phyloP scores from a whole-genome alignment of 805 yeast species.

The Lipomyces starkeyi region DNA sequence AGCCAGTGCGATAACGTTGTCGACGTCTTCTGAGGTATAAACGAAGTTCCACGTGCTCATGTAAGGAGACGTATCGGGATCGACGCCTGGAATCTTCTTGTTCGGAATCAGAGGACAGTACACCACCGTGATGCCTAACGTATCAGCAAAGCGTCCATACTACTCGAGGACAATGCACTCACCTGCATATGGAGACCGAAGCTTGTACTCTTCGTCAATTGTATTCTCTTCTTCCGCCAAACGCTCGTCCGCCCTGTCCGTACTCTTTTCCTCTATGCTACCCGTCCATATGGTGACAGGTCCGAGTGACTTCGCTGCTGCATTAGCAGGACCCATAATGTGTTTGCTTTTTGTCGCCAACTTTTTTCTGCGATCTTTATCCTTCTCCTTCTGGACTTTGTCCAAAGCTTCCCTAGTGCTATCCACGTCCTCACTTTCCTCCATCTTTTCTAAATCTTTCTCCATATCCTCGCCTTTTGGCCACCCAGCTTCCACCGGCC shows the following conservation, averaged over 20 bases:
- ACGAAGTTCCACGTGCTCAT: slow-evolving; percentile 42
- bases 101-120: slow-evolving; percentile 40
- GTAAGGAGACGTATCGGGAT: slow-evolving; percentile 37
- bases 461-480: slow-evolving; percentile 13
- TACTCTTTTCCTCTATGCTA: slow-evolving; percentile 5
- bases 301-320: slow-evolving; percentile 17
- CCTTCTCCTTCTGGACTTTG: slow-evolving; percentile 12
- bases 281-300: slow-evolving; percentile 37
- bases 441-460: slow-evolving; percentile 17
- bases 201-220: slow-evolving; percentile 21
- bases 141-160: neutral
- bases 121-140: slow-evolving; percentile 36
- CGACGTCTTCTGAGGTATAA: slow-evolving; percentile 39
- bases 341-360: neutral
- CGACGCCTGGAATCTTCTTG: slow-evolving; percentile 36
- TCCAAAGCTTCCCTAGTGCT: slow-evolving; percentile 8
- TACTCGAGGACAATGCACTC: neutral
- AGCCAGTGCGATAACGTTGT: slow-evolving; percentile 35
- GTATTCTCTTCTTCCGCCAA: neutral
- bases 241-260: neutral
- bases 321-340: neutral
- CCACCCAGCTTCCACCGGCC: slow-evolving; percentile 38
- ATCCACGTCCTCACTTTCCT: slow-evolving; percentile 11
- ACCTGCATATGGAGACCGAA: slow-evolving; percentile 10
- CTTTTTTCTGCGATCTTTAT: neutral